phyloP scores from a whole-genome alignment of 371 early-diverging fungal genomes.

The Mortierella polycephala region DNA sequence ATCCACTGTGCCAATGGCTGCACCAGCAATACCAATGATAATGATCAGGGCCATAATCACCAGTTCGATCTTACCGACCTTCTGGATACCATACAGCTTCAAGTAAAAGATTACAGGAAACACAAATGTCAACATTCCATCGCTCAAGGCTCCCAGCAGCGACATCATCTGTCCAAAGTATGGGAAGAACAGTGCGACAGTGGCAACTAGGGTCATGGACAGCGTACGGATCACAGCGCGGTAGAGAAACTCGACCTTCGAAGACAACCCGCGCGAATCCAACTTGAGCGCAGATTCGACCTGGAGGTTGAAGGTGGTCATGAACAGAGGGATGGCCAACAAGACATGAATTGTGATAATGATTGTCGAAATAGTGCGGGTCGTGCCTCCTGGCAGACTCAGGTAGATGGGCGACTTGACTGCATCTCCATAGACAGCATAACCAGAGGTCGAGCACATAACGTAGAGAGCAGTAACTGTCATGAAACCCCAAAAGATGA shows the following conservation, averaged over 20 bases:
- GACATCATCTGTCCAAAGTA: conserved; percentile 87
- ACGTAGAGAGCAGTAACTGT: conserved; percentile 83
- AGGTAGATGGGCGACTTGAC: conserved; percentile 80
- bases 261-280: conserved; percentile 48
- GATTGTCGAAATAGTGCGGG: conserved; percentile 72
- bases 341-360: conserved; percentile 87
- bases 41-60: conserved; percentile 67
- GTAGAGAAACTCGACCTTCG: conserved; percentile 61
- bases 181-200: conserved; percentile 78
- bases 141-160: conserved; percentile 83
- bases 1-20: conserved; percentile 79
- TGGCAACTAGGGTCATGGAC: conserved; percentile 61
- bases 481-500: conserved; percentile 72
- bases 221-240: conserved; percentile 68
- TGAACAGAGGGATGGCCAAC: conserved; percentile 83
- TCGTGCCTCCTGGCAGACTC: conserved; percentile 73
- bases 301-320: conserved; percentile 84
- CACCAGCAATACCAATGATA: conserved; percentile 75
- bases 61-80: conserved; percentile 67
- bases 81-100: conserved; percentile 74
- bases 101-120: conserved; percentile 87
- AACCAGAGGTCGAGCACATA: conserved; percentile 80
- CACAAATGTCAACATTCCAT: conserved; percentile 83
- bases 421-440: conserved; percentile 80
- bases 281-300: conserved; percentile 68